These are phyloP conservation scores for Juglanconis sp. DNA, from an alignment of 2,329 filamentous ascomycete genomes.

Conservation along the genomic window DNA sequence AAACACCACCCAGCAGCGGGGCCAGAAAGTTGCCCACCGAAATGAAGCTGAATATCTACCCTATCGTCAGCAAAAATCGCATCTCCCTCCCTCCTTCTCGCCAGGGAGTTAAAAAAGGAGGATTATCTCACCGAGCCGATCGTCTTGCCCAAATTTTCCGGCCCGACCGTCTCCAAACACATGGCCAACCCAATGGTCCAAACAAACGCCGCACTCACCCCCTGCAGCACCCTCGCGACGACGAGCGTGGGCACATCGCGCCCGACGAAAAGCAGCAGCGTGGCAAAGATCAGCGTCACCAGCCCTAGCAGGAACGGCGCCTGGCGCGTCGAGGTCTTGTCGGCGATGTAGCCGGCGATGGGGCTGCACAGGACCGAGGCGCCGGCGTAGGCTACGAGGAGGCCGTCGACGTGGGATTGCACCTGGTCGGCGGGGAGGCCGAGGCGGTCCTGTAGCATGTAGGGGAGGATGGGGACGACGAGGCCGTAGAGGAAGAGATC, in stretches of 20 bases:
- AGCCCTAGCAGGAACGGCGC: conserved; percentile 57
- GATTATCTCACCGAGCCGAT: conserved; percentile 49
- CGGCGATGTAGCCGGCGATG: conserved; percentile 52
- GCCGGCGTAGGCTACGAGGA: conserved; percentile 53
- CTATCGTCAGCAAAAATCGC: not conserved
- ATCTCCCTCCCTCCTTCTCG: not conserved
- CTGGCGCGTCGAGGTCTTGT: conserved; percentile 50
- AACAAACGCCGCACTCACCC: conserved; percentile 54
- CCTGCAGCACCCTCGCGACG: conserved; percentile 54
- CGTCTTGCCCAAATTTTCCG: conserved; percentile 55
- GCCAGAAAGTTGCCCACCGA: conserved; percentile 54
- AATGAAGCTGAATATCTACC: conserved; percentile 55
- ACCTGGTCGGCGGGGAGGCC: conserved; percentile 43
- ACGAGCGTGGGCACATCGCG: conserved; percentile 44
- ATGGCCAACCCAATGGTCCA: conserved; percentile 59
- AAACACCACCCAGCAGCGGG: conserved; percentile 56
- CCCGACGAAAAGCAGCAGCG: conserved; percentile 51
- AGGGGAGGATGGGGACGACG: conserved; percentile 56
- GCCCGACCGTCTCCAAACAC: conserved; percentile 54
- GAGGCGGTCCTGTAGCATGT: conserved; percentile 51
- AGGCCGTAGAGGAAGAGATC: conserved; percentile 60
- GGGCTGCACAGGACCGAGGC: conserved; percentile 49
- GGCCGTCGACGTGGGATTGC: conserved; percentile 49
- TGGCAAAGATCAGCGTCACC: conserved; percentile 48
- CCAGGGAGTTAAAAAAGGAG: not conserved